Conservation (phyloP, 2,329 filamentous ascomycete genomes). For the Aspergillus bombycis region DNA sequence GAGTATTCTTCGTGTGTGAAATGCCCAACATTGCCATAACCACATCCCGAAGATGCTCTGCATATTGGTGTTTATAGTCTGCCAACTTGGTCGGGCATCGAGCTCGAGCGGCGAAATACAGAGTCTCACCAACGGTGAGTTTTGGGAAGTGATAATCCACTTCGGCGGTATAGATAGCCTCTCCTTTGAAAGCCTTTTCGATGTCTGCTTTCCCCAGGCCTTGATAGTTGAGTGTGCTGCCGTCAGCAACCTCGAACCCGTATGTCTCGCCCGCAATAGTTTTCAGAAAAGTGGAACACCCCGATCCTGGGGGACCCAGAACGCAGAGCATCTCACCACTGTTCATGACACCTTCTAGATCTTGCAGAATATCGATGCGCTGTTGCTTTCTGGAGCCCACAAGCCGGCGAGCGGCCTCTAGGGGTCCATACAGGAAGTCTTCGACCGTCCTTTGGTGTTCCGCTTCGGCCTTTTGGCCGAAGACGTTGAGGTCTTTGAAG, state of each 20-base stretch:
- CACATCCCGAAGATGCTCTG: neutral
- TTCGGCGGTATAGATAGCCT: neutral
- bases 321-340: constrained; percentile 55
- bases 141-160: neutral
- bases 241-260: constrained; percentile 69
- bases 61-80: no score
- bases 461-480: constrained; percentile 41
- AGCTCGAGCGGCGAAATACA: neutral
- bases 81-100: neutral
- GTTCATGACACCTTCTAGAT: constrained; percentile 61
- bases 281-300: constrained; percentile 78
- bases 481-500: constrained; percentile 43
- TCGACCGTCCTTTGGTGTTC: constrained; percentile 33
- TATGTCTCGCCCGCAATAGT: constrained; percentile 78
- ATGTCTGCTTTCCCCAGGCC: constrained; percentile 68
- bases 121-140: neutral
- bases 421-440: neutral
- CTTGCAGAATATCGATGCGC: constrained; percentile 57
- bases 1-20: neutral
- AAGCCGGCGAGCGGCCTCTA: neutral
- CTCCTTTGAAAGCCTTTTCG: constrained; percentile 58
- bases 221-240: constrained; percentile 78
- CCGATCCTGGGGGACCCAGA: constrained; percentile 45
- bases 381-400: neutral
- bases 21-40: neutral